phyloP scores from a whole-genome alignment of 176 grass and related monocot genomes.

The Eleusine coracana region DNA sequence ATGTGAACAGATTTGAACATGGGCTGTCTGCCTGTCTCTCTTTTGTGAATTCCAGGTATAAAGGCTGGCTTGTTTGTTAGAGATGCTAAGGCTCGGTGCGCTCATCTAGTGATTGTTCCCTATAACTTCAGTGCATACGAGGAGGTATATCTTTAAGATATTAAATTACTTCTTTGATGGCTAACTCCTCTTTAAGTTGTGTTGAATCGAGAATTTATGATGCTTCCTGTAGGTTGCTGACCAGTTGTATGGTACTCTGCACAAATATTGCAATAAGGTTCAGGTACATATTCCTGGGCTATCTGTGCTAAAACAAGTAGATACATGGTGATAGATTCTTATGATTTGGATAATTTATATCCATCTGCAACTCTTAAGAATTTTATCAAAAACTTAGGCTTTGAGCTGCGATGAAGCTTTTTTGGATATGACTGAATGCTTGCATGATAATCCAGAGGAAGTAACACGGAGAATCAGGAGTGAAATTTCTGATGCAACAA shows the following conservation, averaged over 20 bases:
- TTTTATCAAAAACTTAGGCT: constrained; percentile 62
- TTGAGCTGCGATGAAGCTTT: constrained; percentile 98
- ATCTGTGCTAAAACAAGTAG: constrained; percentile 7
- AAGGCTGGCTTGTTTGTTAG: constrained; percentile 95
- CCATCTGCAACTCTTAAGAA: constrained; percentile 34
- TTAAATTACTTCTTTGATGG: constrained; percentile 16
- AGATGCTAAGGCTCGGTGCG: constrained; percentile 81
- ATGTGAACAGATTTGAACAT: constrained; percentile 31
- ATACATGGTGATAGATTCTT: constrained; percentile 10
- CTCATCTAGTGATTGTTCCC: constrained; percentile 74
- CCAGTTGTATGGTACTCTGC: constrained; percentile 90
- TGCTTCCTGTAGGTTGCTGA: constrained; percentile 79
- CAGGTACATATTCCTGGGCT: constrained; percentile 54
- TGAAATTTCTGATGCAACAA: constrained; percentile 77
- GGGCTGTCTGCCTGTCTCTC: neutral
- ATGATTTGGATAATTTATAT: neutral
- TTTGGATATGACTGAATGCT: constrained; percentile 75
- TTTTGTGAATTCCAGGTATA: constrained; percentile 66
- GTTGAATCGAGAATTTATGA: constrained; percentile 27
- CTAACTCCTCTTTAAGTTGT: constrained; percentile 7
- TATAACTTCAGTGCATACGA: constrained; percentile 93
- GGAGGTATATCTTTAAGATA: constrained; percentile 62
- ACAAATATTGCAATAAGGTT: constrained; percentile 87
- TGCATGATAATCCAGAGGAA: constrained; percentile 58
- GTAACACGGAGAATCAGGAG: constrained; percentile 61